Conservation (phyloP, 1,284 basidiomycete genomes). For the Ustilago loliicola region DNA sequence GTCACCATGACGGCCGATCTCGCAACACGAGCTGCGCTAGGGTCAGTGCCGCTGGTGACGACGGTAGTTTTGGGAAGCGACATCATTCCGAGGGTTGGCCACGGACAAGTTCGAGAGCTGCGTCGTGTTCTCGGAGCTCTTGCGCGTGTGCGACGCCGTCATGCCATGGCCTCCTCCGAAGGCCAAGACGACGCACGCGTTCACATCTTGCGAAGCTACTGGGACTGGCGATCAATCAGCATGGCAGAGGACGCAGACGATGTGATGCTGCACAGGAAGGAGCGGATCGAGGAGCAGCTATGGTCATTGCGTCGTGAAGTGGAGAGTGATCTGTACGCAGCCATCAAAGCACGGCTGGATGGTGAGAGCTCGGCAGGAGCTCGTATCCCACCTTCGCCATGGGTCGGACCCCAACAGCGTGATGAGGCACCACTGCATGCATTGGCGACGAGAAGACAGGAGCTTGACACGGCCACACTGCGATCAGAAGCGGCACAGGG, state of each 20-base stretch:
- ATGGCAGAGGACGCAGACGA: constrained; percentile 50
- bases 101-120: constrained; percentile 67
- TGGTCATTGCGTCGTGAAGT: constrained; percentile 68
- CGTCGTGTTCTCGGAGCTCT: constrained; percentile 68
- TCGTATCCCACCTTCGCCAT: constrained; percentile 59
- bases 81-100: constrained; percentile 66
- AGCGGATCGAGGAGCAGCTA: constrained; percentile 61
- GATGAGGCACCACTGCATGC: constrained; percentile 59
- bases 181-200: constrained; percentile 56
- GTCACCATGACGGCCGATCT: constrained; percentile 65
- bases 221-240: constrained; percentile 63
- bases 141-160: constrained; percentile 62
- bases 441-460: constrained; percentile 59
- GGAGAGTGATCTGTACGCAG: constrained; percentile 66
- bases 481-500: constrained; percentile 60
- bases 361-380: constrained; percentile 22
- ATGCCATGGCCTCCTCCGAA: constrained; percentile 39
- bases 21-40: constrained; percentile 53
- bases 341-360: constrained; percentile 58
- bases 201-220: constrained; percentile 64
- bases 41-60: constrained; percentile 63
- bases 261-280: constrained; percentile 61
- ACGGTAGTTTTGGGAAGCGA: constrained; percentile 65
- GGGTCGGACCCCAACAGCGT: constrained; percentile 58
- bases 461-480: constrained; percentile 61